phyloP scores from a whole-genome alignment of 2,329 filamentous ascomycete genomes.

The Phyllosticta citrichinensis region DNA sequence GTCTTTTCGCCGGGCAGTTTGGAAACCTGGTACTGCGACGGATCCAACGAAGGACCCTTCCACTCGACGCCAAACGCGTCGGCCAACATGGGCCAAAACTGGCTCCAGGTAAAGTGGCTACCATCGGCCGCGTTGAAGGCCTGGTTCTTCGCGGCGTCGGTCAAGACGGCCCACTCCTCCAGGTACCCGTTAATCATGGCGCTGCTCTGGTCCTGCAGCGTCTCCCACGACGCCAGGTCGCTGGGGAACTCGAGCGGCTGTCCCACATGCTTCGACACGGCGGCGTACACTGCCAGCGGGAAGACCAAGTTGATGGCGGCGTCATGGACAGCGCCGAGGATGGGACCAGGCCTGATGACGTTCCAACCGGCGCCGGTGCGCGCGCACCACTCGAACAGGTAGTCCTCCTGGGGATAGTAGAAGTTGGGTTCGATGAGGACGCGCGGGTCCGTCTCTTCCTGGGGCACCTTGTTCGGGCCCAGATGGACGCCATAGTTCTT shows the following conservation, averaged over 20 bases:
- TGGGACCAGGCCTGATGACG: conserved; percentile 38
- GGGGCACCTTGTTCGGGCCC: conserved; percentile 34
- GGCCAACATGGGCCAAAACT: conserved; percentile 39
- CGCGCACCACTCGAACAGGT: conserved; percentile 34
- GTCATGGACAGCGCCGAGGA: conserved; percentile 40
- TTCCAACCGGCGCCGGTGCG: conserved; percentile 33
- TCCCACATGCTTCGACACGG: conserved; percentile 34
- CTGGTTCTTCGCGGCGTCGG: conserved; percentile 31
- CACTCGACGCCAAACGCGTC: conserved; percentile 35
- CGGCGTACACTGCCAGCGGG: conserved; percentile 41
- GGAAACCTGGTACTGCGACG: conserved; percentile 15
- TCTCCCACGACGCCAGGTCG: conserved; percentile 36
- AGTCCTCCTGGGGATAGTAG: conserved; percentile 46
- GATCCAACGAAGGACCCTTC: conserved; percentile 20
- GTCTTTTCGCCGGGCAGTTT: conserved; percentile 20
- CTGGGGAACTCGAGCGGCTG: conserved; percentile 35
- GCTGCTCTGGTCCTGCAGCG: conserved; percentile 31
- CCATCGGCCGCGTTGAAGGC: conserved; percentile 42
- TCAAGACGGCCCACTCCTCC: conserved; percentile 41
- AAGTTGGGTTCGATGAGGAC: conserved; percentile 41
- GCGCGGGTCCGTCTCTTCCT: conserved; percentile 38
- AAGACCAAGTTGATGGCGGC: conserved; percentile 42
- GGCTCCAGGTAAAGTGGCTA: conserved; percentile 36
- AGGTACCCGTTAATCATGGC: conserved; percentile 41
- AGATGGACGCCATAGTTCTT: conserved; percentile 45